These are phyloP conservation scores for Globisporangium iwayamae DNA, from an alignment of 352 stramenopile genomes.

Conservation along the genomic window DNA sequence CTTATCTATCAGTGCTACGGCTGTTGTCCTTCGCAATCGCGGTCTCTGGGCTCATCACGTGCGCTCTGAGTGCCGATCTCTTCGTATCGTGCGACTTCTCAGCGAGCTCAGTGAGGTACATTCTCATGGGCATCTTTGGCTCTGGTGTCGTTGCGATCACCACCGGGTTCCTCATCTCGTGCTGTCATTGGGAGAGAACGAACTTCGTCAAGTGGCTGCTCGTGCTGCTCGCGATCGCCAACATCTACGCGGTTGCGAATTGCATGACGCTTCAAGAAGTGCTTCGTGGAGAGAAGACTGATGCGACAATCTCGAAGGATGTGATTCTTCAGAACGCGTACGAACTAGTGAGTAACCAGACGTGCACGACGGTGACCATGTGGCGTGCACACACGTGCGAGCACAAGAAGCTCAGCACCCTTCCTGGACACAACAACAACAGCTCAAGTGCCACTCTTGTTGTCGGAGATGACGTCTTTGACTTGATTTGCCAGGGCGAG, in stretches of 20 bases:
- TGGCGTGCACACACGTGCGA: constrained; percentile 17
- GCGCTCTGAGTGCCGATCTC: constrained; percentile 21
- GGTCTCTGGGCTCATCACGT: constrained; percentile 13
- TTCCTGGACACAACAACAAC: not conserved
- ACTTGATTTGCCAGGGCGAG: constrained; percentile 24
- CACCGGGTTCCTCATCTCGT: constrained; percentile 17
- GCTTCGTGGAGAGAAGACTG: not conserved
- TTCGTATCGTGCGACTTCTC: constrained; percentile 24
- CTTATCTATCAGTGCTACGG: not conserved
- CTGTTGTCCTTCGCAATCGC: constrained; percentile 8
- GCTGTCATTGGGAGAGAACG: constrained; percentile 13
- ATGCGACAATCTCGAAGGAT: not conserved
- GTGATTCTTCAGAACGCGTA: constrained; percentile 18
- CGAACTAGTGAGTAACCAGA: constrained; percentile 20
- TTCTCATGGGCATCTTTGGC: constrained; percentile 7
- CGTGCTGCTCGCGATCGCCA: constrained; percentile 21
- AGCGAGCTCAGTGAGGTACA: not conserved
- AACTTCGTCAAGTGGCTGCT: constrained; percentile 30
- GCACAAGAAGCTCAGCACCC: not conserved
- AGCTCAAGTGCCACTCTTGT: not conserved
- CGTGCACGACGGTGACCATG: constrained; percentile 12
- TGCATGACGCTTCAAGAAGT: constrained; percentile 8
- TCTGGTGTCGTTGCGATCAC: constrained; percentile 5
- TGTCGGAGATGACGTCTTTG: constrained; percentile 1
- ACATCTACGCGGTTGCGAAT: constrained; percentile 21